Conservation (phyloP, 2,329 filamentous ascomycete species). For the Colletotrichum lentis region DNA sequence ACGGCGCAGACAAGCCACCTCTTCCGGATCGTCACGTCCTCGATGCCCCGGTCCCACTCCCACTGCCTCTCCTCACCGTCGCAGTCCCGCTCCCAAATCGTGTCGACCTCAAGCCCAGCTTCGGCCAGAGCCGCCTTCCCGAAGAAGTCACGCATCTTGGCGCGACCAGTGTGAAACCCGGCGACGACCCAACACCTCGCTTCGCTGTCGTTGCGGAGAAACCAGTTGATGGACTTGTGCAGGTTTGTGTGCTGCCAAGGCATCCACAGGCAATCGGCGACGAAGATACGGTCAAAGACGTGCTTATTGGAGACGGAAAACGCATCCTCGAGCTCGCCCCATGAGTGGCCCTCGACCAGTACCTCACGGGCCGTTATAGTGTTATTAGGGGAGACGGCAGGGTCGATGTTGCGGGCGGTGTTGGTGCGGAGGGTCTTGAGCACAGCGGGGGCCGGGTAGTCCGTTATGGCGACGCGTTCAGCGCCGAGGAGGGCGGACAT, state of each 20-base stretch:
- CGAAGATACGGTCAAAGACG: conserved; percentile 69
- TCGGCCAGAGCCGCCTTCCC: conserved; percentile 54
- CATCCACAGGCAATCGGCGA: conserved; percentile 81
- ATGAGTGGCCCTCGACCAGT: conserved; percentile 67
- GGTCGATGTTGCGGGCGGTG: conserved; percentile 59
- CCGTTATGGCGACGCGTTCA: conserved; percentile 65
- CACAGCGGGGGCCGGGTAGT: conserved; percentile 71
- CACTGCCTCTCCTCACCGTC: conserved; percentile 70
- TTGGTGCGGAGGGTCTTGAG: conserved; percentile 67
- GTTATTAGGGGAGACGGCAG: conserved; percentile 46
- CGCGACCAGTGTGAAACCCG: conserved; percentile 76
- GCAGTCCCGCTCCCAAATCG: conserved; percentile 74
- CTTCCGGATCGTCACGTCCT: conserved; percentile 70
- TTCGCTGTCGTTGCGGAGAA: conserved; percentile 56
- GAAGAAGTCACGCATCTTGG: conserved; percentile 73
- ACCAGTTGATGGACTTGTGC: conserved; percentile 67
- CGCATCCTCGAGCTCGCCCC: conserved; percentile 63
- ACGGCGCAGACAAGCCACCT: conserved; percentile 73
- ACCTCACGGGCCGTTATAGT: conserved; percentile 44
- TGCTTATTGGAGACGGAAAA: conserved; percentile 44
- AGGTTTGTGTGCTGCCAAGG: conserved; percentile 75
- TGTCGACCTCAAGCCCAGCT: conserved; percentile 66
- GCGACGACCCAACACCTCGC: conserved; percentile 71
- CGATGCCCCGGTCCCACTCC: conserved; percentile 65
- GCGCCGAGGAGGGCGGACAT: conserved; percentile 60